Conservation (phyloP, 208 protist species). For the Wallacemonas sp. region DNA sequence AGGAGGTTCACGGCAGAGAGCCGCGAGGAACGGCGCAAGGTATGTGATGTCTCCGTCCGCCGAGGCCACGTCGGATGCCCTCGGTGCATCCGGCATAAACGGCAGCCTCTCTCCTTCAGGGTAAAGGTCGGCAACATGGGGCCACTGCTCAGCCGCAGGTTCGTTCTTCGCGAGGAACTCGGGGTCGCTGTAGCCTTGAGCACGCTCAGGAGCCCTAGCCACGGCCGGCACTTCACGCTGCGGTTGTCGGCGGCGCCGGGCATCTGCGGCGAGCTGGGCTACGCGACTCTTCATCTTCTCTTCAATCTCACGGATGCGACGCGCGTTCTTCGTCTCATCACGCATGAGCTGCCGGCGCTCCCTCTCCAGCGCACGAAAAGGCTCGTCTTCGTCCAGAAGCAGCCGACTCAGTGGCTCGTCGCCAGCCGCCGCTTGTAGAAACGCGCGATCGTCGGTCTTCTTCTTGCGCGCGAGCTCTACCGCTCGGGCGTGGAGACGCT, state of each 20-base stretch:
- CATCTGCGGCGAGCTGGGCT: slow-evolving; percentile 24
- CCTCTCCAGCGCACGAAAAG: slow-evolving; percentile 31
- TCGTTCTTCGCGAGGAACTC: slow-evolving; percentile 77
- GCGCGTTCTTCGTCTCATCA: slow-evolving; percentile 20
- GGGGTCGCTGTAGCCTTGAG: slow-evolving; percentile 66
- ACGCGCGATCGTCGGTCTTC: slow-evolving; percentile 22
- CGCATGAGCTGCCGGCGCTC: slow-evolving; percentile 19
- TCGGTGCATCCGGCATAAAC: slow-evolving; percentile 31
- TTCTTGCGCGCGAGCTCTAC: slow-evolving; percentile 22
- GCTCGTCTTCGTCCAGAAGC: slow-evolving; percentile 17
- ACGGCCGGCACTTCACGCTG: neutral
- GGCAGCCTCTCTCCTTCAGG: slow-evolving; percentile 44
- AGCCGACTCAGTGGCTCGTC: slow-evolving; percentile 21
- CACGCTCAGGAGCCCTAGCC: neutral
- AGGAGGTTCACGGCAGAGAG: slow-evolving; percentile 53
- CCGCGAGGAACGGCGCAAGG: slow-evolving; percentile 76
- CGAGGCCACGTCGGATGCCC: slow-evolving; percentile 37
- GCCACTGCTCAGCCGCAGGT: slow-evolving; percentile 67
- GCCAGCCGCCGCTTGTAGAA: slow-evolving; percentile 11
- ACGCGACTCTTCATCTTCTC: slow-evolving; percentile 37
- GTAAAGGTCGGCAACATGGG: slow-evolving; percentile 72
- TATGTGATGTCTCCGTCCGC: slow-evolving; percentile 50
- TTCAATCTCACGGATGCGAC: slow-evolving; percentile 28
- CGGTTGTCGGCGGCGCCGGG: neutral
- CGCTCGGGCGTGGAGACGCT: slow-evolving; percentile 33